A percentile compares a stretch with the other conserved stretches of the same genome.
phyloP scores from a whole-genome alignment of 768 basidiomycete genomes.

The Mycena kentingensis region DNA sequence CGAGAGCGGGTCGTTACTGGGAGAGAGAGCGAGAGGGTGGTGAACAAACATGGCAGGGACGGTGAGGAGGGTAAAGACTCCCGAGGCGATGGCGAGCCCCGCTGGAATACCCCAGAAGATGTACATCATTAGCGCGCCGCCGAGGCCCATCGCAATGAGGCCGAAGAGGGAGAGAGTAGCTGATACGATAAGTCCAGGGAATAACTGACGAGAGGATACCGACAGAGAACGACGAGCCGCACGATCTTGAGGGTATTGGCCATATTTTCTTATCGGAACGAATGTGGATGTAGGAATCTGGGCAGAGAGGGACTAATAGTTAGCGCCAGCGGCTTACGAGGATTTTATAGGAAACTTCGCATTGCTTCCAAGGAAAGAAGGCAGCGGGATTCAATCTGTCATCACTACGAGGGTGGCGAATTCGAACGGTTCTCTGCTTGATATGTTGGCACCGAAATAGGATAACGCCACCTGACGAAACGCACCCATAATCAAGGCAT shows the following conservation, averaged over 20 bases:
- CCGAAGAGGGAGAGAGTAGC: neutral
- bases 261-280: too few relatives aligned
- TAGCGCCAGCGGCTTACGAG: too few relatives aligned
- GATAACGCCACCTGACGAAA: too few relatives aligned
- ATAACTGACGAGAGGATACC: neutral
- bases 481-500: too few relatives aligned
- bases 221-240: neutral
- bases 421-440: too few relatives aligned
- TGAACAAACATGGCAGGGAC: neutral
- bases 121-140: neutral
- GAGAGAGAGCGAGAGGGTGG: neutral
- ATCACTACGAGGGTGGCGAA: too few relatives aligned
- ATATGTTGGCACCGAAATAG: too few relatives aligned
- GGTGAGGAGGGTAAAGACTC: slow-evolving; percentile 1
- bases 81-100: neutral
- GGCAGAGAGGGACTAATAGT: too few relatives aligned
- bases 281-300: too few relatives aligned
- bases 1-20: neutral
- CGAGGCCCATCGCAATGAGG: neutral
- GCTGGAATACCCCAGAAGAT: neutral
- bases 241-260: neutral
- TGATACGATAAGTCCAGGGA: neutral
- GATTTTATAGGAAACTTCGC: too few relatives aligned
- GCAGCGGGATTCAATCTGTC: too few relatives aligned
- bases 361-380: too few relatives aligned